phyloP scores from a whole-genome alignment of 2,329 filamentous ascomycete genomes.

The Rhytidhysteron rufulum region DNA sequence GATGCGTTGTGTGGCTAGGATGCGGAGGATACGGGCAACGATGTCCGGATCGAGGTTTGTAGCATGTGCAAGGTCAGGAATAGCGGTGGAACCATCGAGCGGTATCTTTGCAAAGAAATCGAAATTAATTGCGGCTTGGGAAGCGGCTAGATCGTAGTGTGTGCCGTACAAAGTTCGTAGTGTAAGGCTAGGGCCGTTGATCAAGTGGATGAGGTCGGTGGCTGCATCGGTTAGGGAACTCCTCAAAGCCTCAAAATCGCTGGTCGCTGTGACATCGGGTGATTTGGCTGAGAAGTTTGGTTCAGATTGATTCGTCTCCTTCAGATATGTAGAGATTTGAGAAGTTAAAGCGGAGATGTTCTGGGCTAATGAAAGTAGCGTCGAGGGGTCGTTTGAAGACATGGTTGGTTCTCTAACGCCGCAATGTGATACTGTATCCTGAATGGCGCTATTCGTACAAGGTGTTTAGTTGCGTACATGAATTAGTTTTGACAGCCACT shows the following conservation, averaged over 20 bases:
- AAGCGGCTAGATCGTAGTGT: neutral
- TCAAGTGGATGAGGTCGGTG: neutral
- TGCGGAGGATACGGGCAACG: neutral
- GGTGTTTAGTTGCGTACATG: too few species aligned
- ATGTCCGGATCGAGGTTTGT: neutral
- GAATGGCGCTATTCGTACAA: too few species aligned
- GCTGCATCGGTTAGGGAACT: neutral
- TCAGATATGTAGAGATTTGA: neutral
- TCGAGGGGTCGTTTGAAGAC: too few species aligned
- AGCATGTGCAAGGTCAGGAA: neutral
- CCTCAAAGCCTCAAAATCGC: neutral
- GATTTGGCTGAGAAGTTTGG: neutral
- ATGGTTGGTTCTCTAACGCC: too few species aligned
- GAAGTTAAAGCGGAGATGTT: neutral
- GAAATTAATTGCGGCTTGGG: neutral
- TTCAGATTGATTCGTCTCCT: neutral
- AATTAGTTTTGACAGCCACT: too few species aligned
- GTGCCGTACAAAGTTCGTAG: neutral
- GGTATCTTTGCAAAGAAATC: neutral
- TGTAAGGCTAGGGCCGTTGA: neutral
- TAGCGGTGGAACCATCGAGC: neutral
- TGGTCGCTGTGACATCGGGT: neutral
- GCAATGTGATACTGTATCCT: too few species aligned
- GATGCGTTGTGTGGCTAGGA: neutral
- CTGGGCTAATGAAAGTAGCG: neutral